Conservation (phyloP, 352 stramenopile species). For the Pythium myriotylum region DNA sequence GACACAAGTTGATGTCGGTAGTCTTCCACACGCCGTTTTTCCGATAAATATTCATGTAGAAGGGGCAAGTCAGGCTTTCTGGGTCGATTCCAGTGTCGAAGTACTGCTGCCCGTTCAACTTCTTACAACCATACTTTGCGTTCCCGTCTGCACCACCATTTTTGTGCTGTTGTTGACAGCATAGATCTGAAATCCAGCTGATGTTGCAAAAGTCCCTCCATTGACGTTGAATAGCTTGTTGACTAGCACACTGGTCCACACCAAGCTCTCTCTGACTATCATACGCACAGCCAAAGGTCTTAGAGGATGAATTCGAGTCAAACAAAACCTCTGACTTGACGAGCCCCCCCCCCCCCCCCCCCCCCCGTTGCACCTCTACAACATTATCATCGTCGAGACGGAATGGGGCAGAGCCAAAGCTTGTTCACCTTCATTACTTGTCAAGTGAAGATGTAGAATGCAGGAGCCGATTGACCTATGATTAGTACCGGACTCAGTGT, state of each 20-base stretch:
- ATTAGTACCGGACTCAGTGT: too few relatives aligned
- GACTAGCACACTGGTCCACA: not conserved
- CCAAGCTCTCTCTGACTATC: not conserved
- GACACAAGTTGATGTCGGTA: not conserved
- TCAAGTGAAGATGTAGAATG: too few relatives aligned
- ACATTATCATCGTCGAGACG: too few relatives aligned
- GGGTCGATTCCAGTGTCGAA: not conserved
- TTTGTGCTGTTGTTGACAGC: constrained; percentile 1
- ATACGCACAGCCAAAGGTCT: not conserved
- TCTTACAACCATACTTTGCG: constrained; percentile 17
- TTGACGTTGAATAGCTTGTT: not conserved
- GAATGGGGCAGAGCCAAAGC: too few relatives aligned
- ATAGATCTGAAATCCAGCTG: constrained; percentile 1
- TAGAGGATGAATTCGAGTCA: too few relatives aligned
- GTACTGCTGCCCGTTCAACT: constrained; percentile 8
- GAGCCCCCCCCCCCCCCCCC: too few relatives aligned
- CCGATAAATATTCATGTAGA: constrained; percentile 18
- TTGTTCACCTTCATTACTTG: too few relatives aligned
- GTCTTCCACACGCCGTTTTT: constrained; percentile 7
- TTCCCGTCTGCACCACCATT: not conserved
- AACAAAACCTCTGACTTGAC: too few relatives aligned
- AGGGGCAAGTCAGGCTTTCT: not conserved
- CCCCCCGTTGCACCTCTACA: too few relatives aligned
- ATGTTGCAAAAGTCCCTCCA: not conserved
- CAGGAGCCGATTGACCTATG: too few relatives aligned